Conservation (phyloP, 2,329 filamentous ascomycete genomes). For the Graphiopsis chlorocephala region DNA sequence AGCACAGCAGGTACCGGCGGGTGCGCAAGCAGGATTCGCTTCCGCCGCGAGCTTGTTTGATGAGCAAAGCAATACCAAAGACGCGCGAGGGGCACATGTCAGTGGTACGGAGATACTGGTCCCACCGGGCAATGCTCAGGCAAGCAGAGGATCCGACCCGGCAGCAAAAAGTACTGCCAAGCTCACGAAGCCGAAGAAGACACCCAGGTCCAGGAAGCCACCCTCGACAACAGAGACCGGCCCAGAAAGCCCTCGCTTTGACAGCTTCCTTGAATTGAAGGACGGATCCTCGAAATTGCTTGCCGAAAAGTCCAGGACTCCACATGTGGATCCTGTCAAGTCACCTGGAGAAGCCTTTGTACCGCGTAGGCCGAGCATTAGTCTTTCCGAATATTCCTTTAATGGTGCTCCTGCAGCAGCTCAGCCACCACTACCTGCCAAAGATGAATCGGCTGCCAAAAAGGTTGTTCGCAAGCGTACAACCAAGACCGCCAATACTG, state of each 20-base stretch:
- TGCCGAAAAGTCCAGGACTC: background rate
- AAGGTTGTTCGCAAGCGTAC: slow-evolving; percentile 17
- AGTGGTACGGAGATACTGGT: background rate
- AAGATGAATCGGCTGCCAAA: slow-evolving; percentile 7
- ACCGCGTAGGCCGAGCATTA: slow-evolving; percentile 19
- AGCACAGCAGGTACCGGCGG: slow-evolving; percentile 16
- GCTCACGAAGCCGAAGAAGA: slow-evolving; percentile 15
- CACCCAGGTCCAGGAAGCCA: background rate
- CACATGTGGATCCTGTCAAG: background rate
- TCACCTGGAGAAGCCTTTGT: background rate
- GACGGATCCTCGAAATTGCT: background rate
- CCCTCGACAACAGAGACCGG: background rate
- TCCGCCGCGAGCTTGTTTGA: slow-evolving; percentile 19
- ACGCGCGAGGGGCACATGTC: background rate
- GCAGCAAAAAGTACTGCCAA: slow-evolving; percentile 13
- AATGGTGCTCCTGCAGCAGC: background rate
- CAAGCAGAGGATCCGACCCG: background rate
- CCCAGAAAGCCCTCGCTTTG: background rate
- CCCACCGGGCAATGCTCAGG: background rate
- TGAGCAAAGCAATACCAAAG: background rate
- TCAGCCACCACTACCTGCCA: background rate
- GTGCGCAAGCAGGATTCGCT: slow-evolving; percentile 19
- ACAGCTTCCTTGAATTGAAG: background rate
- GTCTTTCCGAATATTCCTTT: slow-evolving; percentile 22
- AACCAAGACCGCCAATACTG: background rate